These are phyloP conservation scores for Mycocentrospora acerina DNA, from an alignment of 2,329 filamentous ascomycete genomes.

Conservation along the genomic window DNA sequence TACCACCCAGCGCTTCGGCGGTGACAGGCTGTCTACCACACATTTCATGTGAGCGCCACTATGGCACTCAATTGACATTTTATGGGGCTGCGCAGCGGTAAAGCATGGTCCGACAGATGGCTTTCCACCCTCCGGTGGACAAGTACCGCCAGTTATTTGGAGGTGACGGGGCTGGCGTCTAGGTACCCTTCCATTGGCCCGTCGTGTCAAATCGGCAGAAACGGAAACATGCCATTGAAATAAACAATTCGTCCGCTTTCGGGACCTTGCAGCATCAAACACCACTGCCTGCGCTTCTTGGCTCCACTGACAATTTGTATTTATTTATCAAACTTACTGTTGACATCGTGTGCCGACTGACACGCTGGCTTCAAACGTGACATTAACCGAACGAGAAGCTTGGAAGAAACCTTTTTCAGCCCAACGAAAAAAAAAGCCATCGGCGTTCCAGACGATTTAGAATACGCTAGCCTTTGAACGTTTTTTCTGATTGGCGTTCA, in stretches of 20 bases:
- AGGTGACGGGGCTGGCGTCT: too few species aligned
- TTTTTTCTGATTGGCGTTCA: conserved; percentile 30
- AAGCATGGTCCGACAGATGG: conserved; percentile 17
- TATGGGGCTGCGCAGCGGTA: conserved; percentile 20
- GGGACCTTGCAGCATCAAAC: conserved; percentile 16
- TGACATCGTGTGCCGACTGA: conserved; percentile 3
- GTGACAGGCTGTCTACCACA: conserved; percentile 19
- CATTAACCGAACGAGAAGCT: conserved; percentile 15
- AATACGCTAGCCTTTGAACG: conserved; percentile 22
- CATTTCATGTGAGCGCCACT: conserved; percentile 21
- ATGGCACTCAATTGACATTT: conserved; percentile 28
- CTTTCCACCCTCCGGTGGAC: background rate
- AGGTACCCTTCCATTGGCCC: too few species aligned
- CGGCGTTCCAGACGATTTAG: conserved; percentile 31
- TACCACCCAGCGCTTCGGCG: conserved; percentile 18
- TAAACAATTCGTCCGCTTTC: conserved; percentile 27
- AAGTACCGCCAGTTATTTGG: too few species aligned
- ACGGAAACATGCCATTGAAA: conserved; percentile 7
- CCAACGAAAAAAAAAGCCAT: conserved; percentile 17
- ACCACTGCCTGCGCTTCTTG: conserved; percentile 10
- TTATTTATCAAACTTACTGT: too few species aligned
- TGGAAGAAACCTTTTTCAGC: conserved; percentile 17
- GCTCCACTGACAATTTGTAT: too few species aligned
- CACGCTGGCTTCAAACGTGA: conserved; percentile 13
- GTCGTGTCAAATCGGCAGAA: too few species aligned